Percentiles rank a stretch among this genome's conserved stretches.
Evolutionary conservation across 208 protist genomes (phyloP).

Genomic region (Leptomonas pyrrhocoris): DNA sequence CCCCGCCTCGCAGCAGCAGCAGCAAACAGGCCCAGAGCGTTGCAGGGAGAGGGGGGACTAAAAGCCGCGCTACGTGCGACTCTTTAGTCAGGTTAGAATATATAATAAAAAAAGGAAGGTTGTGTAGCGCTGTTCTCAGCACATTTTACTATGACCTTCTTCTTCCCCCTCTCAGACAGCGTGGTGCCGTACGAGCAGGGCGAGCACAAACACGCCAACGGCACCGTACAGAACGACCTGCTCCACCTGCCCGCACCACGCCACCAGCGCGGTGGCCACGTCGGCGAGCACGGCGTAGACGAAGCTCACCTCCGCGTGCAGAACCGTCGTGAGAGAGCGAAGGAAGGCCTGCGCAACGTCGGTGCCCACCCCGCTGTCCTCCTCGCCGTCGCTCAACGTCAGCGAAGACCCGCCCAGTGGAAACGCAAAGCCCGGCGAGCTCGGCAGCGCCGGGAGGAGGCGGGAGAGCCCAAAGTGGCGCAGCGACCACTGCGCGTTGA

Average conservation of each 20-base stretch:
- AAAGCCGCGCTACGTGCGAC: too few relatives aligned
- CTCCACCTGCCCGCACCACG: slow-evolving; percentile 31
- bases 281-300: slow-evolving; percentile 4
- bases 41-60: too few relatives aligned
- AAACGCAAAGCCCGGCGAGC: not conserved
- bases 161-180: slow-evolving; percentile 9
- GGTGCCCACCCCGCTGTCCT: not conserved
- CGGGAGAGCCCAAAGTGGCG: slow-evolving; percentile 24
- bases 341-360: not conserved
- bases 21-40: too few relatives aligned
- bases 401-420: not conserved
- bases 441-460: not conserved
- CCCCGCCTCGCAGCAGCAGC: too few relatives aligned
- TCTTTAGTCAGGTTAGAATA: too few relatives aligned
- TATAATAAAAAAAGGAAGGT: too few relatives aligned
- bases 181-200: slow-evolving; percentile 60
- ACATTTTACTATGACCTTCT: too few relatives aligned
- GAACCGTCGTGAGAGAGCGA: not conserved
- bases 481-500: slow-evolving; percentile 44
- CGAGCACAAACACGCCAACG: slow-evolving; percentile 32
- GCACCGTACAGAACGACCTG: slow-evolving; percentile 30
- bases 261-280: slow-evolving; percentile 2
- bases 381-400: not conserved
- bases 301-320: not conserved
- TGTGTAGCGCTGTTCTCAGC: too few relatives aligned